Base-by-base conservation (phyloP, 169 alveolate genomes). In the Theileria annulata region DNA sequence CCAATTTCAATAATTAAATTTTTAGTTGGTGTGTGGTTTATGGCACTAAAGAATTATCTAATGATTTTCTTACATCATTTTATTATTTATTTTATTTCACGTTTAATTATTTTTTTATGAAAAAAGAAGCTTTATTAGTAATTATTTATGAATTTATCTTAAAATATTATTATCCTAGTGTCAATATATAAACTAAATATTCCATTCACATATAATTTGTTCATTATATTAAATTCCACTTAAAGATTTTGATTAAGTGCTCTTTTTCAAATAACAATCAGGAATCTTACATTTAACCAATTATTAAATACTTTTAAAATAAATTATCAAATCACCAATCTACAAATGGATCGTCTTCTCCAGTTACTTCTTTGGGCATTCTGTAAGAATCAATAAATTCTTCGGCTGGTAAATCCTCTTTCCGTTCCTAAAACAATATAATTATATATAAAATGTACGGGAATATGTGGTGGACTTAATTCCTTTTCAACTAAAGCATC, bases 381-480 rank as follows among this genome's bases (percentile, higher is more conserved):
- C 74, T 71, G 31, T 63, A 25, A 33, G 90, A 84, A 8, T 76
- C 90, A 27, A 81, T 70, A 31, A 58, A 69, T 42, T 72, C 62
- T 25, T 25, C 79, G 51, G 71, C 79, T 60, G 78, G 25, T n/a
- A 28, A 35, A 31, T 35, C 58, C 79, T 77, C 68, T 21, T 47
- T 8, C 1, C 0, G 0, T 8, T 23, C 27, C 49, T 10, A 23
- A 48, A 13, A 9, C n/a, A 30, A 12, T 23, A 47, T 17, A 9
- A 15, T 5, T 31, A 74, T 49, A 17, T 31, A 42, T 72, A 8
- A 35, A 74, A 13, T 82, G 56, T 33, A 84, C 87, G 13, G 98
- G 98, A 42, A 91, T 79, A 80, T 93, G 91, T 15, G 98, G 97
- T 0, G 96, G 93, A 8, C 87, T 86, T 58, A 94, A 74, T 64